Evolutionary conservation across 129 eudicot genomes (phyloP), one percentile per base, ranked within the genome.

Genomic region (Cynara cardunculus): DNA sequence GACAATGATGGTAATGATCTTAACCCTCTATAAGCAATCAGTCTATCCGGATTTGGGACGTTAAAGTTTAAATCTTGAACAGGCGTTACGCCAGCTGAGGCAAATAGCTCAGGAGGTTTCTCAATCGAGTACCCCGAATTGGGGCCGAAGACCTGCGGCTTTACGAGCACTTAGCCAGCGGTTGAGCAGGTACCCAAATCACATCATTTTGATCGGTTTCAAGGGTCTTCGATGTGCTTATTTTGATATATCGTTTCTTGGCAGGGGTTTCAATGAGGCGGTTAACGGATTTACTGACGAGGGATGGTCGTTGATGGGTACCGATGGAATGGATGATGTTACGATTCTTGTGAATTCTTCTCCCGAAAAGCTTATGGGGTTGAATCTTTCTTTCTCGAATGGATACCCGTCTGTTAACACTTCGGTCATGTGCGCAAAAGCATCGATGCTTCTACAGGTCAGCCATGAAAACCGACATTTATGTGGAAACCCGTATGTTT

Each of bases 221-320:
- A n/a, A 22, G n/a, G 19, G 4, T 77, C 5, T 77, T 28, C 7
- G 10, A 0, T 41, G 62, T 59, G 27, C 75, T 81, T 70, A 65
- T 56, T 24, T 9, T 25, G 19, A n/a, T n/a, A n/a, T n/a, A n/a
- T n/a, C 2, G 69, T 72, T 39, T 25, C 41, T 73, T 69, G 27
- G 24, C 82, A 94, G 98, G 88, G 97, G 98, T n/a, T 94, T 94
- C 77, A 94, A 94, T 21, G 98, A 94, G 88, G 96, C 98, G n/a
- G 86, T 94, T 0, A 94, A 92, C 76, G 97, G 97, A 56, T 92
- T 94, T 80, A 73, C 86, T 11, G 96, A 92, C 61, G 97, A 94
- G 72, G 98, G 98, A 14, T 94, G 98, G 98, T 86, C 98, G 14
- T 67, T 90, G 84, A 82, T 89, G 82, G 96, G 88, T 18, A 90